phyloP scores from a whole-genome alignment of 176 grass and related monocot species.

The Juncus inflexus region DNA sequence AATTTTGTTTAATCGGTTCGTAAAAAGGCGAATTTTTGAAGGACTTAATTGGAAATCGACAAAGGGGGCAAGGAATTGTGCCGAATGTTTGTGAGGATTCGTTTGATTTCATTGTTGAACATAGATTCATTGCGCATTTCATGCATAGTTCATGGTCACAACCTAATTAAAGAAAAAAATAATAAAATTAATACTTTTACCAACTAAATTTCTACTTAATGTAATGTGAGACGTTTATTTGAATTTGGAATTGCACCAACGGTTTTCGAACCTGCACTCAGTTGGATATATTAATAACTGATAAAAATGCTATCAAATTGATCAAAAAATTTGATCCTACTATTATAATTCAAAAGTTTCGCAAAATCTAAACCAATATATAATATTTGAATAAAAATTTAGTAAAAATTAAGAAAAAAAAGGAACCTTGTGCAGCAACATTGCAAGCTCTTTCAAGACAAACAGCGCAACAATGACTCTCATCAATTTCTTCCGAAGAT shows the following conservation, averaged over 20 bases:
- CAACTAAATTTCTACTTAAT: background rate
- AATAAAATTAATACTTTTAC: too few relatives aligned
- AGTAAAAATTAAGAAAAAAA: background rate
- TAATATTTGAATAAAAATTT: background rate
- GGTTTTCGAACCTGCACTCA: background rate
- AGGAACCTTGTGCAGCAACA: constrained; percentile 63
- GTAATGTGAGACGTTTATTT: background rate
- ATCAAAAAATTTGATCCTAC: background rate
- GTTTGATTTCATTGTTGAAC: constrained; percentile 59
- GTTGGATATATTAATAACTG: background rate
- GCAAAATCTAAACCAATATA: background rate
- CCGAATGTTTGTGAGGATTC: constrained; percentile 44
- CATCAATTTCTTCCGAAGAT: constrained; percentile 22
- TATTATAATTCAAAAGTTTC: background rate
- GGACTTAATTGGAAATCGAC: constrained; percentile 57
- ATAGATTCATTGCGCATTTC: constrained; percentile 70
- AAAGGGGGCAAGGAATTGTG: constrained; percentile 84
- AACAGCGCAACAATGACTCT: constrained; percentile 49
- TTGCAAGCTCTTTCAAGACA: constrained; percentile 76
- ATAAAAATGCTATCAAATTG: background rate
- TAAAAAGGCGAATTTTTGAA: constrained; percentile 43
- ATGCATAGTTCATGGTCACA: constrained; percentile 80
- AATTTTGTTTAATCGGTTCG: constrained; percentile 8
- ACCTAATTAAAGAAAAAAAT: constrained; percentile 30
- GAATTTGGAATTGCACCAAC: background rate